Base-by-base conservation (phyloP, 164 flowering plant genomes). In the Cinnamomum chago region DNA sequence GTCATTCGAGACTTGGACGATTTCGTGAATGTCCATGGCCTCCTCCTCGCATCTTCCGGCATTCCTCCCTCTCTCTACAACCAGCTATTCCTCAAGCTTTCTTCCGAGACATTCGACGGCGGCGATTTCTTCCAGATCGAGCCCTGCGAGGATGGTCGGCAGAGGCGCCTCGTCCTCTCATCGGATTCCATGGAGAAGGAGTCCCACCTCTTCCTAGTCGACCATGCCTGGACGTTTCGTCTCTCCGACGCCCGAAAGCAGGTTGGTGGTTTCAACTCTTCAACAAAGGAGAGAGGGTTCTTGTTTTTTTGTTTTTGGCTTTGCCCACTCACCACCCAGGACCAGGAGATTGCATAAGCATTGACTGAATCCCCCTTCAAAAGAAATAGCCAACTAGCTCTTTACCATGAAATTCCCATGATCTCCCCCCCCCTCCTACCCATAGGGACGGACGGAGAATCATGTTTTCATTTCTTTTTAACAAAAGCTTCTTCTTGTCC, bases 221-320 rank as follows among this genome's bases (percentile, higher is more conserved):
- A 96, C 79, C 98, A 96, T 67, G 98, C 98, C 66, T 96, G 97
- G 99, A 89, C 97, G 20, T 96, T 96, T 78, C 94, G 98, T 15
- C 91, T 95, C 65, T 70, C 90, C 67, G 97, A 96, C 81, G 94
- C 95, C 71, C 87, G 83, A 65, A 89, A 92, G 68, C 99, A 96
- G 91, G 99, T 93, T 11, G 4, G 25, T 15, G 60, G n/a, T 55
- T 20, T 40, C 47, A 6, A 35, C 47, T 30, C 4, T 30, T 30
- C 33, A 2, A 28, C 30, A 28, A 35, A 35, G 9, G 40, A 6
- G 40, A 35, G 40, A 28, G 30, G 3, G 30, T 28, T 28, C 33
- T 35, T 35, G 1, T 7, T 35, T 35, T 35, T 30, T 35, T 35
- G 47, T 9, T 40, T 40, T 40, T 7, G 1, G 47, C 47, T 40